Evolutionary conservation across 306 rosid species (phyloP).

Genomic region (Trichosanthes truncata): DNA sequence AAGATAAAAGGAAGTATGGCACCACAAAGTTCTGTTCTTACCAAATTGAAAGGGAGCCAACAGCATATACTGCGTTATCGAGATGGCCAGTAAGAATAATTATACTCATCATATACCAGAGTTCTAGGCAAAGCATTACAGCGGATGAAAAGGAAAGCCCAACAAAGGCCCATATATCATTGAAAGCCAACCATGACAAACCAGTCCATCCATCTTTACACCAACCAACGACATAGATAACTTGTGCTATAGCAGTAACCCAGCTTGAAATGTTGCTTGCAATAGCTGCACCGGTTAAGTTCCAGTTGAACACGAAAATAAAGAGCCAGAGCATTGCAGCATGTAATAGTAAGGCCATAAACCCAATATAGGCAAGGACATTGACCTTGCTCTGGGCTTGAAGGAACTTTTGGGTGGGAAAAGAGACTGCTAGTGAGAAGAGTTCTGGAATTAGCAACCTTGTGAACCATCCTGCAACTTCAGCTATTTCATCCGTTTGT

Average conservation of each 20-base stretch:
- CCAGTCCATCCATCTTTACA: slow-evolving; percentile 88
- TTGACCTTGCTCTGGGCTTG: slow-evolving; percentile 77
- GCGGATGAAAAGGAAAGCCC: slow-evolving; percentile 89
- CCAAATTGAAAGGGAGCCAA: slow-evolving; percentile 83
- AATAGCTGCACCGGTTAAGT: slow-evolving; percentile 56
- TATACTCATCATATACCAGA: slow-evolving; percentile 79
- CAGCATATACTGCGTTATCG: slow-evolving; percentile 53
- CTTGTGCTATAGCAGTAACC: slow-evolving; percentile 45
- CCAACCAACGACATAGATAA: slow-evolving; percentile 59
- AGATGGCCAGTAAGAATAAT: slow-evolving; percentile 71
- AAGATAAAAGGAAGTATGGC: background rate
- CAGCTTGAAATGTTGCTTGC: slow-evolving; percentile 66
- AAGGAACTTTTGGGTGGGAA: slow-evolving; percentile 82
- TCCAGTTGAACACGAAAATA: slow-evolving; percentile 38
- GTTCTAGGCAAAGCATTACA: slow-evolving; percentile 83
- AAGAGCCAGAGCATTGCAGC: slow-evolving; percentile 54
- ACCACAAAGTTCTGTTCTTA: slow-evolving; percentile 23
- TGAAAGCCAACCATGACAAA: slow-evolving; percentile 53
- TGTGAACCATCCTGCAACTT: slow-evolving; percentile 53
- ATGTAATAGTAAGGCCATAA: slow-evolving; percentile 38
- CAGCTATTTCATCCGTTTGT: slow-evolving; percentile 59
- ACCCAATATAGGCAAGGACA: slow-evolving; percentile 62
- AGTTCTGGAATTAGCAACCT: slow-evolving; percentile 51
- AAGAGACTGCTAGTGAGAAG: slow-evolving; percentile 53
- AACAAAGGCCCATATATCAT: slow-evolving; percentile 74